phyloP scores from a whole-genome alignment of 139 green algal species.

The Chlamydomonas incerta region DNA sequence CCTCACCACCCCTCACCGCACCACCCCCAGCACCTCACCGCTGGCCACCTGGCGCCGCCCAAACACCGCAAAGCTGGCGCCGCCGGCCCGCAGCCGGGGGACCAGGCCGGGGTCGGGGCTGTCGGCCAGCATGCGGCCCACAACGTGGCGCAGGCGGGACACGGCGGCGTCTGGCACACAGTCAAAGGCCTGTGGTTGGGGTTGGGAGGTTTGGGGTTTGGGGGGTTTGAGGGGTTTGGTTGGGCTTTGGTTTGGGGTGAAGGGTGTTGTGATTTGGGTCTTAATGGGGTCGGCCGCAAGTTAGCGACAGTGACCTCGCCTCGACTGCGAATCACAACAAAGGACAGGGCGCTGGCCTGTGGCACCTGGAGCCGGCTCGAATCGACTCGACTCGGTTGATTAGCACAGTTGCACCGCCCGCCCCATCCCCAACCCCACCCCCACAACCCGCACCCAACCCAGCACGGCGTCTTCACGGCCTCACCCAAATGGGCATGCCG shows the following conservation, averaged over 20 bases:
- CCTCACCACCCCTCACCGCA: conserved; percentile 10
- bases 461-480: no score
- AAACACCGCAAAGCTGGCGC: conserved; percentile 77
- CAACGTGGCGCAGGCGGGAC: conserved; percentile 3
- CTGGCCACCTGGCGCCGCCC: conserved; percentile 54
- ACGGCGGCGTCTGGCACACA: conserved; percentile 67
- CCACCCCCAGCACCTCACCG: conserved; percentile 22
- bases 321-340: no score
- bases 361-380: no score
- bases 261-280: no score
- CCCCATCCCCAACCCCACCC: not conserved
- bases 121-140: conserved; percentile 57
- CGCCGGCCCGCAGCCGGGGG: conserved; percentile 45
- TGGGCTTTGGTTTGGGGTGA: no score
- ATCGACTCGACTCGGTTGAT: no score
- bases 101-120: conserved; percentile 47
- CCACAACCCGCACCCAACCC: conserved; percentile 57
- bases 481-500: conserved; percentile 28
- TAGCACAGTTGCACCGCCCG: not conserved
- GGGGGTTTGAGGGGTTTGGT: not conserved
- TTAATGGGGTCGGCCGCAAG: no score
- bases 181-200: conserved; percentile 59
- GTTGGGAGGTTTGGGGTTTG: not conserved
- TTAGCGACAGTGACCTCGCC: no score
- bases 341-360: no score